These are phyloP conservation scores for Coprinellus micaceus DNA, from an alignment of 768 basidiomycete species.

Conservation along the genomic window DNA sequence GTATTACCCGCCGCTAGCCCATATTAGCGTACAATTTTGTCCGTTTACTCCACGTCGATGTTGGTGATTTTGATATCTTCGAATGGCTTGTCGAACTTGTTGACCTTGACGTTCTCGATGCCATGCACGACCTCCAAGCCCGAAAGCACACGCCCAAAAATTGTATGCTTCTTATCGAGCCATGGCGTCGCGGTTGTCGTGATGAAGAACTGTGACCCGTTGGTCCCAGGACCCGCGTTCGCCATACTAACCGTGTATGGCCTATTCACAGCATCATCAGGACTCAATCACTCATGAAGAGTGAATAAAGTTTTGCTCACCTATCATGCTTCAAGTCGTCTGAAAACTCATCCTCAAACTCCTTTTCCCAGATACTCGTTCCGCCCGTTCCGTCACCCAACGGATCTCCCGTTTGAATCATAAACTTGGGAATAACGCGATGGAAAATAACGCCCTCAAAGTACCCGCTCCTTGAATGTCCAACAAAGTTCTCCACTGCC, in stretches of 20 bases:
- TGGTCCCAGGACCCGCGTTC: constrained; percentile 84
- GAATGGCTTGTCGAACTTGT: constrained; percentile 83
- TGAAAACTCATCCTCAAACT: constrained; percentile 92
- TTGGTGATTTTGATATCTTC: constrained; percentile 93
- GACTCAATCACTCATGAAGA: too few species aligned
- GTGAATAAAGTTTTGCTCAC: constrained; percentile 41
- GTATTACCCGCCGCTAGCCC: too few species aligned
- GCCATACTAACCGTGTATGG: constrained; percentile 97
- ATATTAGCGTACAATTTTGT: too few species aligned
- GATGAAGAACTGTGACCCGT: constrained; percentile 98
- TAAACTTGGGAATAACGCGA: constrained; percentile 96
- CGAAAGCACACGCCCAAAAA: constrained; percentile 85
- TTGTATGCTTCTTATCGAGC: constrained; percentile 89
- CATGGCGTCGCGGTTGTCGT: constrained; percentile 93
- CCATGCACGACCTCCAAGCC: constrained; percentile 88
- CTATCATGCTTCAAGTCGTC: constrained; percentile 89
- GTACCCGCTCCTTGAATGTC: constrained; percentile 83
- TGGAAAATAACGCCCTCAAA: constrained; percentile 95
- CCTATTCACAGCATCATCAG: constrained; percentile 46
- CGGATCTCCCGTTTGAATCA: constrained; percentile 96
- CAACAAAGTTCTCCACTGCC: constrained; percentile 97
- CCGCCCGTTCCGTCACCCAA: constrained; percentile 94
- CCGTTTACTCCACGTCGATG: constrained; percentile 59
- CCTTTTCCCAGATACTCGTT: constrained; percentile 82
- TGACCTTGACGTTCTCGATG: constrained; percentile 88